Base-by-base conservation (phyloP, 1,284 basidiomycete species). In the Pterulicium gracile region DNA sequence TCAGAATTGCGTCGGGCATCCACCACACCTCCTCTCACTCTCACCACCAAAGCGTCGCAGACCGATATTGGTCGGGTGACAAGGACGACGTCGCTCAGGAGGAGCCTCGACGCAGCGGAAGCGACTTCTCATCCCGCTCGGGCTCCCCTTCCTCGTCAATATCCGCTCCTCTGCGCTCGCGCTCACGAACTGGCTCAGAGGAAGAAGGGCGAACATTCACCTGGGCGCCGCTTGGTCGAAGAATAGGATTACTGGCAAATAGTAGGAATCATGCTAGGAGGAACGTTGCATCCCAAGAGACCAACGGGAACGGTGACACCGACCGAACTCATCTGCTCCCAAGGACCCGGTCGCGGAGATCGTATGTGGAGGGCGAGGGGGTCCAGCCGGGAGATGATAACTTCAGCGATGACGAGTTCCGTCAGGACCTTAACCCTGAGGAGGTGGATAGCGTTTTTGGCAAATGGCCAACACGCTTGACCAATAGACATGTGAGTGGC, bases 401-500 rank as follows among this genome's bases (percentile, higher is more conserved):
- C 15, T 17, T 18, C 34, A 53, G 53, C 3, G 63, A 61, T 36
- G 52, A 54, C 5, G 65, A 61, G 19, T 63, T 67, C 10, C 63
- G 57, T 17, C 54, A 54, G 44, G 54, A 54, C 52, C 63, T 66
- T 48, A 61, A 65, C 46, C 64, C 59, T 50, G 23, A 43, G 17
- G 61, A 72, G 49, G 61, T 72, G 55, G 65, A 78, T 50, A 53
- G 61, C 1, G 61, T 67, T 1, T 86, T 82, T 62, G 83, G 84
- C 3, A 63, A 64, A 48, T 85, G 81, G 82, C 83, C 84, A 0
- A 62, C 64, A 55, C 69, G 83, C 56, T 55, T 83, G 48, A 55
- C 82, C 22, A 86, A 87, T 61, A 66, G 67, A 52, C 76, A 77
- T 61, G 85, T 86, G 60, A 56, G 81, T 72, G 1, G 17, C n/a